Conservation (phyloP, 306 rosid species). For the Vigna nakashimae region DNA sequence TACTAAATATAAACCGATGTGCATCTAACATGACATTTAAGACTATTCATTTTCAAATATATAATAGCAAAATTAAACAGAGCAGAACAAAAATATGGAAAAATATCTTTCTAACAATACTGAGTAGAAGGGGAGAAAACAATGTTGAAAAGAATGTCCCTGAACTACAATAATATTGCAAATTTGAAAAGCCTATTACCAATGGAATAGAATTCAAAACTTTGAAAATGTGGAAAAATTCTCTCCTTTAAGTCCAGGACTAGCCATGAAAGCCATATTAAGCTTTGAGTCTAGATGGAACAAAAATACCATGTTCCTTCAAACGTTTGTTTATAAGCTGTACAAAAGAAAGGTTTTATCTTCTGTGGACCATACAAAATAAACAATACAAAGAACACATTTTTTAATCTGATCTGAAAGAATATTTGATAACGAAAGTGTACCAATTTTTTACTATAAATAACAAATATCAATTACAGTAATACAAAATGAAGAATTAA, state of each 20-base stretch:
- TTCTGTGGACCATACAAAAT: not conserved
- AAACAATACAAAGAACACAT: not conserved
- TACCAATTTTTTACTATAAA: not conserved
- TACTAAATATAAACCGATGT: not conserved
- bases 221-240: constrained; percentile 1
- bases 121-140: not conserved
- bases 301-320: constrained; percentile 26
- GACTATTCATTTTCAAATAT: not conserved
- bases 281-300: constrained; percentile 16
- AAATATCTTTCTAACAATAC: not conserved
- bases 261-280: not conserved
- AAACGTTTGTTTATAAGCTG: constrained; percentile 14
- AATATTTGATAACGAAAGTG: not conserved
- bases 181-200: not conserved
- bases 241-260: not conserved
- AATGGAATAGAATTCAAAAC: not conserved
- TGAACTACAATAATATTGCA: not conserved
- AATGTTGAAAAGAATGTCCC: not conserved
- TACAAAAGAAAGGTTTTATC: not conserved
- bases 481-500: not conserved
- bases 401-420: too few species aligned
- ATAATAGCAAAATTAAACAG: not conserved
- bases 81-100: not conserved
- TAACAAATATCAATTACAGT: not conserved
- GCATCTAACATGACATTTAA: not conserved